phyloP scores from a whole-genome alignment of 768 basidiomycete genomes.

The Dioszegia hungarica region DNA sequence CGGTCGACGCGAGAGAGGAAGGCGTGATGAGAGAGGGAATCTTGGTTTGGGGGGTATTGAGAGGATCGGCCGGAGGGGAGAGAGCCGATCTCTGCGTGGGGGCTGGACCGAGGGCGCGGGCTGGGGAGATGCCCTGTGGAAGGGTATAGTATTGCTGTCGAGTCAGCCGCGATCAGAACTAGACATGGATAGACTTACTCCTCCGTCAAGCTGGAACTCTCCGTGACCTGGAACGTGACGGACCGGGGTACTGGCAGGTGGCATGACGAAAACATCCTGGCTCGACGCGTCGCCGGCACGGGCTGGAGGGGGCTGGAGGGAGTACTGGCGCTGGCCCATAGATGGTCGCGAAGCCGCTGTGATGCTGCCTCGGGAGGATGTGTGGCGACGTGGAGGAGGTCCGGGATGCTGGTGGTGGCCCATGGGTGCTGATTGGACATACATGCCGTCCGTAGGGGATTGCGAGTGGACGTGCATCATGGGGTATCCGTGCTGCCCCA shows the following conservation, averaged over 20 bases:
- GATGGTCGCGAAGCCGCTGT: neutral
- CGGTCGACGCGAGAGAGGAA: conserved; percentile 25
- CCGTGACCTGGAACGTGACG: neutral
- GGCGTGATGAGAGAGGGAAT: conserved; percentile 8
- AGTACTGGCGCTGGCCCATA: conserved; percentile 4
- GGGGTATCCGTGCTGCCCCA: neutral
- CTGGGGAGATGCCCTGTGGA: conserved; percentile 38
- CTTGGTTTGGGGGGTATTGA: conserved; percentile 7
- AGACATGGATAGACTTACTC: neutral
- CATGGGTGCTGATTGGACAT: neutral
- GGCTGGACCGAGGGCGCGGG: conserved; percentile 37
- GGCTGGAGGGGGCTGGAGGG: conserved; percentile 5
- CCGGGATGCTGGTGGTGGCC: neutral
- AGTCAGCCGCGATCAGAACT: neutral
- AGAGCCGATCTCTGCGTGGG: too few species aligned
- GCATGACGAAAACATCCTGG: conserved; percentile 4
- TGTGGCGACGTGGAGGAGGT: neutral
- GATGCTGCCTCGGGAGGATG: too few species aligned
- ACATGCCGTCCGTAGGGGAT: neutral
- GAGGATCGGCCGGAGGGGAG: too few species aligned
- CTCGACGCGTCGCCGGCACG: neutral
- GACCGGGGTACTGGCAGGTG: neutral
- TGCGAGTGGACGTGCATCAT: neutral
- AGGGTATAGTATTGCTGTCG: conserved; percentile 5
- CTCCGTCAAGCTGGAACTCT: neutral